These are phyloP conservation scores for Choiromyces venosus DNA, from an alignment of 495 filamentous ascomycete genomes.

Conservation along the genomic window DNA sequence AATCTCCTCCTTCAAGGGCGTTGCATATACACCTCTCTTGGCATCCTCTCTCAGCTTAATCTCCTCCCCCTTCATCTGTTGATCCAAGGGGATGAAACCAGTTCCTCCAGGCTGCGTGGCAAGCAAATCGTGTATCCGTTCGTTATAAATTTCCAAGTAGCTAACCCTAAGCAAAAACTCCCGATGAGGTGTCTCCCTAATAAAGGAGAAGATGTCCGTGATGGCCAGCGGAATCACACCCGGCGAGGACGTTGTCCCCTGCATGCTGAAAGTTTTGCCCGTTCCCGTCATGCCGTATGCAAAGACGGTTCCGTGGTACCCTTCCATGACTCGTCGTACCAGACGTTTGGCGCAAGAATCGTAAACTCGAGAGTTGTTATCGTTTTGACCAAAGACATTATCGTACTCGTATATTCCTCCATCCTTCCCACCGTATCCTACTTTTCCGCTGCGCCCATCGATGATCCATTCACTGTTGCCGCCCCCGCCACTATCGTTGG, in stretches of 20 bases:
- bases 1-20: slow-evolving; percentile 94
- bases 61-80: slow-evolving; percentile 64
- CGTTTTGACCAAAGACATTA: slow-evolving; percentile 88
- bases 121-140: slow-evolving; percentile 90
- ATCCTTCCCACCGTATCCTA: slow-evolving; percentile 80
- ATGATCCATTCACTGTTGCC: slow-evolving; percentile 85
- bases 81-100: slow-evolving; percentile 42
- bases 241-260: slow-evolving; percentile 92
- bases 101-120: slow-evolving; percentile 56
- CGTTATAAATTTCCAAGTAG: slow-evolving; percentile 98
- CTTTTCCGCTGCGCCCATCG: slow-evolving; percentile 72
- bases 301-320: slow-evolving; percentile 96
- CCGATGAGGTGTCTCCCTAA: slow-evolving; percentile 87
- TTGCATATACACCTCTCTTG: slow-evolving; percentile 94
- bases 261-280: slow-evolving; percentile 98
- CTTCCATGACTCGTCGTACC: slow-evolving; percentile 96
- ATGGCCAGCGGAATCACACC: slow-evolving; percentile 96
- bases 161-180: slow-evolving; percentile 95
- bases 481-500: slow-evolving; percentile 55
- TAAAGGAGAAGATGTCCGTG: slow-evolving; percentile 98
- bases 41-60: slow-evolving; percentile 95
- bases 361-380: slow-evolving; percentile 90
- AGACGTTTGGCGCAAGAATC: slow-evolving; percentile 88
- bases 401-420: slow-evolving; percentile 92
- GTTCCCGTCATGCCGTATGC: slow-evolving; percentile 99